Percentiles rank a stretch among this genome's conserved stretches.
phyloP scores from a whole-genome alignment of 2,329 filamentous ascomycete species.

The Scedosporium dehoogii region DNA sequence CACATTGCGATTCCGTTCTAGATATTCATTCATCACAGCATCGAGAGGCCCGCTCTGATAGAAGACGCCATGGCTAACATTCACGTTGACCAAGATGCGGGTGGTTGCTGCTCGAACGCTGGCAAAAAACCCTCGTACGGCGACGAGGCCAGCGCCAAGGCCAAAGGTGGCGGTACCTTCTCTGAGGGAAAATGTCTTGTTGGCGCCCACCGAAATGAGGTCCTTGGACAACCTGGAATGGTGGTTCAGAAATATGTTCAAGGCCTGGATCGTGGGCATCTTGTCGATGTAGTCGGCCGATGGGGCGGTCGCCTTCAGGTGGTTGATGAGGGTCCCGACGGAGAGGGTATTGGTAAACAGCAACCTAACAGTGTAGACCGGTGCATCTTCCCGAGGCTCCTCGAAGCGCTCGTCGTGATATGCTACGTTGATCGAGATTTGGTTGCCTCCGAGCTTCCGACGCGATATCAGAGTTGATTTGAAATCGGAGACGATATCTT shows the following conservation, averaged over 20 bases:
- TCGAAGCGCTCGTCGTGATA: constrained; percentile 22
- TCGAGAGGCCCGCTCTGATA: constrained; percentile 16
- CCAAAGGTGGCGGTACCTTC: not conserved
- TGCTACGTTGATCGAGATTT: constrained; percentile 4
- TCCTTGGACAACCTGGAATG: constrained; percentile 25
- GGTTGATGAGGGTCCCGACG: constrained; percentile 15
- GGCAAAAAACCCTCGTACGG: constrained; percentile 44
- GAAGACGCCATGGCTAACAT: constrained; percentile 45
- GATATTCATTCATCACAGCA: constrained; percentile 9
- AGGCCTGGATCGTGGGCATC: constrained; percentile 23
- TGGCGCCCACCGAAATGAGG: constrained; percentile 32
- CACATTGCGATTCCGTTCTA: constrained; percentile 3
- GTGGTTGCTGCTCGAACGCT: constrained; percentile 44
- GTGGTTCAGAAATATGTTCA: constrained; percentile 41
- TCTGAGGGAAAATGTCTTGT: constrained; percentile 34
- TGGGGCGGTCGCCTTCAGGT: constrained; percentile 17
- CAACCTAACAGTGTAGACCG: constrained; percentile 14
- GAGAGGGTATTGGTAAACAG: constrained; percentile 15
- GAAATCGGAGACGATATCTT: constrained; percentile 3
- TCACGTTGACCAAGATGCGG: constrained; percentile 42
- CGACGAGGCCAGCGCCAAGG: constrained; percentile 18
- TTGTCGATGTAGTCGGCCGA: constrained; percentile 12
- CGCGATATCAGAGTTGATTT: constrained; percentile 28
- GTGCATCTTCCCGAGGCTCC: constrained; percentile 12
- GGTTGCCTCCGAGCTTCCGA: constrained; percentile 10